A percentile compares a stretch with the other conserved stretches of the same genome.
phyloP scores from a whole-genome alignment of 768 basidiomycete species.

The Rhodocollybia butyracea region DNA sequence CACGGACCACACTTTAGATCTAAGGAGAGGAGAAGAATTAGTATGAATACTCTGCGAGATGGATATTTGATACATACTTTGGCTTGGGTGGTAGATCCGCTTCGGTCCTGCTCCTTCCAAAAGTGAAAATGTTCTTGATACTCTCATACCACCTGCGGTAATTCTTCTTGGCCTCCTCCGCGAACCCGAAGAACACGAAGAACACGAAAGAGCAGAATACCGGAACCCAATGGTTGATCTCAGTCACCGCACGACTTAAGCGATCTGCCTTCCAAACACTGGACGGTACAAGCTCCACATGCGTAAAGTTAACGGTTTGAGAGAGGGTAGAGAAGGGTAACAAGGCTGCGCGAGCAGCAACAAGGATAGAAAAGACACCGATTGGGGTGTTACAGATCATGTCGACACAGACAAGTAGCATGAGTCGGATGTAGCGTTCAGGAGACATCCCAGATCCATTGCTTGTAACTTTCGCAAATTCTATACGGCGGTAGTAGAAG shows the following conservation, averaged over 20 bases:
- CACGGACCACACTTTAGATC: not conserved
- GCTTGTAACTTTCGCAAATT: slow-evolving; percentile 1
- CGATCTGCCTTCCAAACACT: slow-evolving; percentile 33
- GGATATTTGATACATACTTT: not conserved
- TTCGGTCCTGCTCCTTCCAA: not conserved
- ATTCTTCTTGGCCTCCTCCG: slow-evolving; percentile 26
- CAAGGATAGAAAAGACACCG: slow-evolving; percentile 29
- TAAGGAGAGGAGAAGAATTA: not conserved
- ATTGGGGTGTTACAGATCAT: slow-evolving; percentile 39
- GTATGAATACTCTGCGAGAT: too few relatives aligned
- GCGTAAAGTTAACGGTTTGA: slow-evolving; percentile 34
- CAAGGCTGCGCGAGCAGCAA: slow-evolving; percentile 20
- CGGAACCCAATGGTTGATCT: slow-evolving; percentile 38
- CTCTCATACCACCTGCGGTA: slow-evolving; percentile 1
- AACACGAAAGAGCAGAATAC: slow-evolving; percentile 34
- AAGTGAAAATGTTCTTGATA: not conserved
- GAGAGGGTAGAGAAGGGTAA: slow-evolving; percentile 41
- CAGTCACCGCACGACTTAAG: slow-evolving; percentile 15
- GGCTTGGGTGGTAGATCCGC: not conserved
- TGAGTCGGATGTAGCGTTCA: slow-evolving; percentile 45
- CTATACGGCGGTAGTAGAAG: not conserved
- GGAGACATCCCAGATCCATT: slow-evolving; percentile 24
- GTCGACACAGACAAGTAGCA: slow-evolving; percentile 43
- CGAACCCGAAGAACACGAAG: slow-evolving; percentile 46
- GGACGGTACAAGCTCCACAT: slow-evolving; percentile 43